Conservation (phyloP, 2,329 filamentous ascomycete genomes). For the Xylariales sp. region DNA sequence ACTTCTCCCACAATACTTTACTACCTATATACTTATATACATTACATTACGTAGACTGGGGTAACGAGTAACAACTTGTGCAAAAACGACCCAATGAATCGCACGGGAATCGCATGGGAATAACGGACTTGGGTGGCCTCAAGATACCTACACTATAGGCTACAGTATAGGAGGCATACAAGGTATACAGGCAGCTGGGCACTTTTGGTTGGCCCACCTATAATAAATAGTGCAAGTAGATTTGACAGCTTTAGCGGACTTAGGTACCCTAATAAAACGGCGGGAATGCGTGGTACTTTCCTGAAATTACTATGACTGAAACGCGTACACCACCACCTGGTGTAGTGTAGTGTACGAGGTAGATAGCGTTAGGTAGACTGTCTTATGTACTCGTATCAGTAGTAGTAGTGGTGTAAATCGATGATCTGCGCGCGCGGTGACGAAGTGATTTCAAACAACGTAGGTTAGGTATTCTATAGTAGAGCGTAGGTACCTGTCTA, state of each 20-base stretch:
- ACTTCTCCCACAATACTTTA: background rate
- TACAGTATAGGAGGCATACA: too few species aligned
- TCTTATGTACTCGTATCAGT: too few species aligned
- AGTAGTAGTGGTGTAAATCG: background rate
- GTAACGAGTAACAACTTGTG: constrained; percentile 5
- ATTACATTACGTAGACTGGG: background rate
- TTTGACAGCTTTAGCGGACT: constrained; percentile 9
- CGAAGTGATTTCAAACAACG: constrained; percentile 9
- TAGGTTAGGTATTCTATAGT: too few species aligned
- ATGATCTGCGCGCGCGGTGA: background rate
- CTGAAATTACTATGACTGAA: constrained; percentile 23
- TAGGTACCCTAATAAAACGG: constrained; percentile 12
- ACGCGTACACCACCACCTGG: background rate
- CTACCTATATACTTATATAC: too few species aligned
- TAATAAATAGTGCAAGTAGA: background rate
- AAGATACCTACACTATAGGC: background rate
- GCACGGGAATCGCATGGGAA: background rate
- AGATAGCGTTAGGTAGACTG: too few species aligned
- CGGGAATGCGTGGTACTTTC: constrained; percentile 36
- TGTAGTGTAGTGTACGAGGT: too few species aligned
- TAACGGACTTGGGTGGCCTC: constrained; percentile 6
- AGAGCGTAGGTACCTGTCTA: too few species aligned
- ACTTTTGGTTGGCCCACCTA: background rate
- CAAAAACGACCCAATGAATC: background rate
- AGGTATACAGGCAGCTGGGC: background rate